Percentiles rank a stretch among this genome's conserved stretches.
phyloP scores from a whole-genome alignment of 805 yeast genomes.

The Blastobotrys peoriensis region DNA sequence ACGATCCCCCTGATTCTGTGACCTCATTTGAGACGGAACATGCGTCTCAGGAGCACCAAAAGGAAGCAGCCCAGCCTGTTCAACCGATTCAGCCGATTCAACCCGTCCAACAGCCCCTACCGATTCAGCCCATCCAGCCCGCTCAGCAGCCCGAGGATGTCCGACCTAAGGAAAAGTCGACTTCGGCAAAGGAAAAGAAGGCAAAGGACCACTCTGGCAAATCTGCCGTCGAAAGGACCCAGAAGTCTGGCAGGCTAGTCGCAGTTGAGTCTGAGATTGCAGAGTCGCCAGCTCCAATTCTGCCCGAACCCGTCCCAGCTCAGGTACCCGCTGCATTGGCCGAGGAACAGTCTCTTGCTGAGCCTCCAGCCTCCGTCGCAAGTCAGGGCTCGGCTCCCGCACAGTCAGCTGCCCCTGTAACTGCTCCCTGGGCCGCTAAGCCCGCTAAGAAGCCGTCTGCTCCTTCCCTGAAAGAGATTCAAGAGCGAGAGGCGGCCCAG shows the following conservation, averaged over 20 bases:
- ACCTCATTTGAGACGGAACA: background rate
- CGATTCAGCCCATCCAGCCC: background rate
- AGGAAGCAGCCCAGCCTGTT: no score
- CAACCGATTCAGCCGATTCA: background rate
- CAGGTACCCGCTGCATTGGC: background rate
- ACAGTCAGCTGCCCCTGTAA: constrained; percentile 10
- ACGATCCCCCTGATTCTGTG: background rate
- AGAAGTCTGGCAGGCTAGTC: background rate
- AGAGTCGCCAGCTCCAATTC: background rate
- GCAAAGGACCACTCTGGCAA: background rate
- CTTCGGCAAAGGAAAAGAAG: background rate
- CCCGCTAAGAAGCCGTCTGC: constrained; percentile 11
- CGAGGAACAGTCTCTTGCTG: constrained; percentile 5
- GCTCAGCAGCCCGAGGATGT: background rate
- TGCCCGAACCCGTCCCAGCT: background rate
- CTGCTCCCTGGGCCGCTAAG: constrained; percentile 25
- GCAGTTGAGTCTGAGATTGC: background rate
- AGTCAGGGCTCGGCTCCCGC: constrained; percentile 2
- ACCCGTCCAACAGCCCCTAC: background rate
- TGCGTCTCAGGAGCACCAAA: no score
- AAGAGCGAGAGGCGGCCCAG: constrained; percentile 26
- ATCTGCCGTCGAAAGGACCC: background rate
- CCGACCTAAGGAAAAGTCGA: background rate
- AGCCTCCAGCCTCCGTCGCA: background rate
- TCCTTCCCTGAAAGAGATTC: constrained; percentile 28